Conservation (phyloP, 495 filamentous ascomycete species). For the Aspergillus steynii region DNA sequence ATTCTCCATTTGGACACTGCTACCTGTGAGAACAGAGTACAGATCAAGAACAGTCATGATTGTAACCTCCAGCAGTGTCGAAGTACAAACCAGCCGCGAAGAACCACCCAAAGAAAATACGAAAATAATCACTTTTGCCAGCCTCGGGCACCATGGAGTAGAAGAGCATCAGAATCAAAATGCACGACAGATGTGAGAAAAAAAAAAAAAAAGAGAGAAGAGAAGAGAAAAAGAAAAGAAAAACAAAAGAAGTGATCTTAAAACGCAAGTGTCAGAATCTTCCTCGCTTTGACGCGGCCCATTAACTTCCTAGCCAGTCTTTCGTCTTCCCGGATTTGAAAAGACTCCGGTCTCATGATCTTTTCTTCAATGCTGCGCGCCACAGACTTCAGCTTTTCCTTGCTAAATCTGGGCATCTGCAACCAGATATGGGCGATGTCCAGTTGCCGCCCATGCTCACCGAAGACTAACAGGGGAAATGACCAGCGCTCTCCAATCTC, state of each 20-base stretch:
- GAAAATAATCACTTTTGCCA: too few relatives aligned
- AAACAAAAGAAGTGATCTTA: constrained; percentile 5
- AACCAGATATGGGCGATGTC: constrained; percentile 17
- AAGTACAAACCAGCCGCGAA: too few relatives aligned
- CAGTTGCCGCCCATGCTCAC: not conserved
- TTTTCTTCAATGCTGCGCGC: constrained; percentile 17
- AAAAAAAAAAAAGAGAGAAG: not conserved
- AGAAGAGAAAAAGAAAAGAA: constrained; percentile 1
- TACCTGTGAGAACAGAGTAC: too few relatives aligned
- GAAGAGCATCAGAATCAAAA: not conserved
- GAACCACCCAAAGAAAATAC: too few relatives aligned
- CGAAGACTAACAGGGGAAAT: constrained; percentile 20
- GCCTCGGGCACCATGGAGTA: too few relatives aligned
- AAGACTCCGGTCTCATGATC: constrained; percentile 19
- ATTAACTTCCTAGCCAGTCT: constrained; percentile 14
- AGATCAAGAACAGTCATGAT: too few relatives aligned
- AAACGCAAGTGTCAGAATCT: constrained; percentile 15
- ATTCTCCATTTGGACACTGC: not conserved
- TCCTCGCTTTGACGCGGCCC: constrained; percentile 14
- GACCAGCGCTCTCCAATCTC: constrained; percentile 25
- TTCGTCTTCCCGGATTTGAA: constrained; percentile 21
- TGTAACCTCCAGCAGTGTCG: too few relatives aligned
- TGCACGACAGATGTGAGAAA: not conserved
- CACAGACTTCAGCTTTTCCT: constrained; percentile 11
- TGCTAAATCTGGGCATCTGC: constrained; percentile 7